Conservation (phyloP, 2,329 filamentous ascomycete species). For the Knoxdaviesia capensis region DNA sequence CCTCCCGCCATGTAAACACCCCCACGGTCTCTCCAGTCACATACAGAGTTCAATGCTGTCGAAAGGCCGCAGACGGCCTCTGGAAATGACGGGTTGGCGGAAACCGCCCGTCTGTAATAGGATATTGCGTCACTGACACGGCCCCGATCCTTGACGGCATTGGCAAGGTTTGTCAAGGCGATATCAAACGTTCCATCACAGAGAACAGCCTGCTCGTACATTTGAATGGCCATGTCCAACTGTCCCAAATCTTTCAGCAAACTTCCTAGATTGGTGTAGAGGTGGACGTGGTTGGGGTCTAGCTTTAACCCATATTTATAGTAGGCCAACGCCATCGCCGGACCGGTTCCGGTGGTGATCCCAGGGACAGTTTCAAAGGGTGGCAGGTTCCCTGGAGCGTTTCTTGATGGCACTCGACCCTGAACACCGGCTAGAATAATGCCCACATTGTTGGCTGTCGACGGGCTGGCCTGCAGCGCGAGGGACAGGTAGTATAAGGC, state of each 20-base stretch:
- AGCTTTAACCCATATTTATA: conserved; percentile 86
- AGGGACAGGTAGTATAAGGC: conserved; percentile 90
- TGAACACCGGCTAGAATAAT: conserved; percentile 92
- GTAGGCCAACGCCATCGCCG: conserved; percentile 74
- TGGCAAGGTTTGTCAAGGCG: conserved; percentile 85
- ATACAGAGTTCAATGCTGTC: conserved; percentile 90
- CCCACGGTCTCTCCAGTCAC: conserved; percentile 79
- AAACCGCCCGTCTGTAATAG: conserved; percentile 81
- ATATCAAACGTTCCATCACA: conserved; percentile 96
- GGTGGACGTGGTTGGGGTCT: conserved; percentile 76
- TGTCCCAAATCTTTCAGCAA: conserved; percentile 92
- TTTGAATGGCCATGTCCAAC: conserved; percentile 73
- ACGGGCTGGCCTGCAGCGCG: conserved; percentile 86
- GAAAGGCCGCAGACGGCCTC: conserved; percentile 92
- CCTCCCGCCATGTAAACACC: conserved; percentile 60
- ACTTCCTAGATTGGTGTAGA: conserved; percentile 92
- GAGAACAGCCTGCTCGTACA: conserved; percentile 88
- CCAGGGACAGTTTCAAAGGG: conserved; percentile 42
- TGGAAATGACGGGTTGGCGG: conserved; percentile 84
- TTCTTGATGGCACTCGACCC: not conserved
- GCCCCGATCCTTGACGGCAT: conserved; percentile 93
- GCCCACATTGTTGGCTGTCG: conserved; percentile 93
- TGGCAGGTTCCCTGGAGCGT: conserved; percentile 8
- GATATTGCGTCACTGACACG: conserved; percentile 77
- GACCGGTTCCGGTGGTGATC: conserved; percentile 65